Conservation (phyloP, 768 basidiomycete genomes). For the Rhodotorula kratochvilovae region DNA sequence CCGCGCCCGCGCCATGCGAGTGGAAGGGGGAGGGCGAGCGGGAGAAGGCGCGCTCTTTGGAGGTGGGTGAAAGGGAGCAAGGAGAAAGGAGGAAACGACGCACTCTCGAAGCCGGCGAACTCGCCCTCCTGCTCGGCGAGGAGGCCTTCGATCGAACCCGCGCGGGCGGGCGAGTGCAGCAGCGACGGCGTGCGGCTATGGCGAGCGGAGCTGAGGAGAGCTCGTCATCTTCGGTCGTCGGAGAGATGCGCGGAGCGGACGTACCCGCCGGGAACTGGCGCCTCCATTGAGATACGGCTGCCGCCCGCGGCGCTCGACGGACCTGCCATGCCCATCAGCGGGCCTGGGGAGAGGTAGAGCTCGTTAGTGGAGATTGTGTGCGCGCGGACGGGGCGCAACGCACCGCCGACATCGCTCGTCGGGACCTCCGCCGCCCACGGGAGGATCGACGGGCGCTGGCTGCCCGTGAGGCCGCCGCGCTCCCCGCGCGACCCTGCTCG, state of each 20-base stretch:
- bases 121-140: neutral
- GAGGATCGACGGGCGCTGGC: slow-evolving; percentile 9
- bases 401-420: slow-evolving; percentile 28
- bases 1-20: no score
- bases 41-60: neutral
- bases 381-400: neutral
- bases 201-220: neutral
- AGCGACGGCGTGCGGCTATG: slow-evolving; percentile 5
- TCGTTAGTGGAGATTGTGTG: neutral
- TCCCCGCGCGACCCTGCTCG: slow-evolving; percentile 18
- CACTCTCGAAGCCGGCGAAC: slow-evolving; percentile 4
- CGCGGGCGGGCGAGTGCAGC: neutral
- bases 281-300: slow-evolving; percentile 12
- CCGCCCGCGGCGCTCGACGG: slow-evolving; percentile 14
- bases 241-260: neutral
- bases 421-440: slow-evolving; percentile 27
- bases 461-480: neutral
- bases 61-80: no score
- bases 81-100: neutral
- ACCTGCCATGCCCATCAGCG: neutral
- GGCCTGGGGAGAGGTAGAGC: neutral
- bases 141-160: neutral
- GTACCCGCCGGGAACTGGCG: neutral
- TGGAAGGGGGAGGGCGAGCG: neutral
- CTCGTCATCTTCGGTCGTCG: neutral